These are phyloP conservation scores for Ustilago shanxiensis DNA, from an alignment of 1,284 basidiomycete genomes.

Conservation along the genomic window DNA sequence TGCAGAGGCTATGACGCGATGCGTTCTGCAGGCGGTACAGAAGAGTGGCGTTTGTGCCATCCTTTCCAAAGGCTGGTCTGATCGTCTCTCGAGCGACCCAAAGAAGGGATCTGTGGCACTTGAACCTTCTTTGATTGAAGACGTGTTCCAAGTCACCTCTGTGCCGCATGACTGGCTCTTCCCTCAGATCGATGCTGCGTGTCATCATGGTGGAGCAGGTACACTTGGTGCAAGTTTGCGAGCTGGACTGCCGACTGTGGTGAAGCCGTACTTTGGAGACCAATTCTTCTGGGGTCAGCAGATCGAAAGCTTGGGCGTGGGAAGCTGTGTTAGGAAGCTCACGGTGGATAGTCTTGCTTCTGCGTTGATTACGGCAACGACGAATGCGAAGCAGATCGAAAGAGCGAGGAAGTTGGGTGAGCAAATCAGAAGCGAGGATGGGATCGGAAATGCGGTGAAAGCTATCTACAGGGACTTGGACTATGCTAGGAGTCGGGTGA, in stretches of 20 bases:
- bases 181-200: conserved; percentile 90
- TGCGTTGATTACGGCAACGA: conserved; percentile 84
- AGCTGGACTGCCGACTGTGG: conserved; percentile 93
- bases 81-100: conserved; percentile 74
- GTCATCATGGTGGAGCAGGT: conserved; percentile 96
- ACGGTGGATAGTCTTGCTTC: conserved; percentile 82
- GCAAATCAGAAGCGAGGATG: conserved; percentile 74
- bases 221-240: conserved; percentile 93
- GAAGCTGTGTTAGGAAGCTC: conserved; percentile 84
- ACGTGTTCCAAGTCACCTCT: conserved; percentile 81
- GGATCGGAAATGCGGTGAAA: conserved; percentile 62
- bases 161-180: conserved; percentile 99
- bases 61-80: conserved; percentile 97
- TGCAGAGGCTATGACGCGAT: conserved; percentile 88
- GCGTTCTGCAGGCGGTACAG: conserved; percentile 87
- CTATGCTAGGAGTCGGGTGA: conserved; percentile 63
- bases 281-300: conserved; percentile 95
- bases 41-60: conserved; percentile 86
- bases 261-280: conserved; percentile 97
- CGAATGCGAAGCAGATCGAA: conserved; percentile 86
- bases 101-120: conserved; percentile 54
- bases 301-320: conserved; percentile 90
- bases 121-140: conserved; percentile 77
- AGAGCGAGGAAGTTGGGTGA: conserved; percentile 79
- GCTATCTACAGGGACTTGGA: conserved; percentile 66